Percentiles rank a stretch among this genome's conserved stretches.
These are phyloP conservation scores for Citeromyces siamensis DNA, from an alignment of 1,139 yeast genomes.

Conservation along the genomic window DNA sequence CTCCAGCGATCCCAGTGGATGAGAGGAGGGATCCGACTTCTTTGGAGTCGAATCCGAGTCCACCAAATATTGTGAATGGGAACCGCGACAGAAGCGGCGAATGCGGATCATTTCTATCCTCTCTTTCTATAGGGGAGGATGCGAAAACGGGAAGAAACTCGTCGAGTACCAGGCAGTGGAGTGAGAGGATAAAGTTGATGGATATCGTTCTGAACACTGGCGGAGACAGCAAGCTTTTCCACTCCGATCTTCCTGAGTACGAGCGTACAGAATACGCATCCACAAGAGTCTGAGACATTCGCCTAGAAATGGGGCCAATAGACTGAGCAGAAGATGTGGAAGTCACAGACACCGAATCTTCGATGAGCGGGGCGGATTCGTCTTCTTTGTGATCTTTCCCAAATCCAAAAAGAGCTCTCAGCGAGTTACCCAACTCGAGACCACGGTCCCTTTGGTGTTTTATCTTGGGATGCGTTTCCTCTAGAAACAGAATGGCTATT, in stretches of 20 bases:
- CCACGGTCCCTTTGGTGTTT: constrained; percentile 35
- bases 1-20: constrained; percentile 43
- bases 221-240: constrained; percentile 16
- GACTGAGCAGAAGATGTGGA: constrained; percentile 11
- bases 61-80: constrained; percentile 36
- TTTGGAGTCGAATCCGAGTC: constrained; percentile 31
- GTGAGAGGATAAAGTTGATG: constrained; percentile 29
- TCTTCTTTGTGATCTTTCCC: constrained; percentile 8
- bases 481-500: constrained; percentile 38
- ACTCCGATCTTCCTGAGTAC: constrained; percentile 2
- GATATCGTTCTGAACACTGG: constrained; percentile 27
- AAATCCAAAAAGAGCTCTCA: constrained; percentile 24
- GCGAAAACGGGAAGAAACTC: constrained; percentile 51
- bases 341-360: constrained; percentile 4
- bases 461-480: constrained; percentile 41
- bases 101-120: constrained; percentile 6
- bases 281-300: constrained; percentile 22
- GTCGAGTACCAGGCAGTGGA: constrained; percentile 40
- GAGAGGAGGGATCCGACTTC: constrained; percentile 45
- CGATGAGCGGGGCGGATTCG: neutral
- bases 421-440: constrained; percentile 36
- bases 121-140: constrained; percentile 30
- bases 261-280: constrained; percentile 15
- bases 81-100: constrained; percentile 22
- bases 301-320: constrained; percentile 17